Conservation (phyloP, 2,329 filamentous ascomycete species). For the Fusarium udum region DNA sequence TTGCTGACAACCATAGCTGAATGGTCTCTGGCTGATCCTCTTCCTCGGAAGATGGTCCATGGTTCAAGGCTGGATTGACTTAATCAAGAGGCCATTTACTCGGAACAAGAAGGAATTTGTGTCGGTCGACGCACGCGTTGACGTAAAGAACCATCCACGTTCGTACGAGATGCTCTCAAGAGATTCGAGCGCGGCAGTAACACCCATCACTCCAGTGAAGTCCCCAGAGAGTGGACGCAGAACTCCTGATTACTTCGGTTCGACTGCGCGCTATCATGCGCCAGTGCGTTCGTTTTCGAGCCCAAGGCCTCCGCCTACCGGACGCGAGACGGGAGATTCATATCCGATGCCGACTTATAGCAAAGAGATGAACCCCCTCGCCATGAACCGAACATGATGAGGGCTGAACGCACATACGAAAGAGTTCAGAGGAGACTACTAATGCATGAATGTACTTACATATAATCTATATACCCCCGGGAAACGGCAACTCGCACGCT, state of each 20-base stretch:
- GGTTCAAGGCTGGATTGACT: conserved; percentile 81
- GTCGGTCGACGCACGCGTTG: conserved; percentile 78
- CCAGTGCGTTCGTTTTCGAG: conserved; percentile 66
- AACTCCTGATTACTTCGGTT: conserved; percentile 66
- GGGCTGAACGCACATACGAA: not conserved
- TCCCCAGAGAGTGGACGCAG: conserved; percentile 52
- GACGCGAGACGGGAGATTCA: conserved; percentile 56
- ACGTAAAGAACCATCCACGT: conserved; percentile 69
- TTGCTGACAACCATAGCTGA: conserved; percentile 62
- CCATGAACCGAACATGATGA: conserved; percentile 64
- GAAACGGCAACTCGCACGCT: not conserved
- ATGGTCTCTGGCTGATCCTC: conserved; percentile 85
- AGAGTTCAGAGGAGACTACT: conserved; percentile 1
- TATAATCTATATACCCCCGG: conserved; percentile 20
- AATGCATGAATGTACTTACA: conserved; percentile 11
- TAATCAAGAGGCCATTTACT: conserved; percentile 61
- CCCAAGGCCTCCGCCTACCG: conserved; percentile 58
- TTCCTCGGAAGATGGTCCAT: conserved; percentile 87
- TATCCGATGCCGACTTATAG: conserved; percentile 48
- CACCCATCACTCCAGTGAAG: conserved; percentile 57
- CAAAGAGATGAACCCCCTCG: conserved; percentile 62
- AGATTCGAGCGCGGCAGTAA: conserved; percentile 64
- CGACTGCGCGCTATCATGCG: conserved; percentile 63
- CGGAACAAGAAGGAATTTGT: conserved; percentile 81
- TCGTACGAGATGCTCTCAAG: conserved; percentile 84